Percentiles rank a stretch among this genome's conserved stretches.
Evolutionary conservation across 257 asterid genomes (phyloP).

Genomic region (Fraxinus anomala): DNA sequence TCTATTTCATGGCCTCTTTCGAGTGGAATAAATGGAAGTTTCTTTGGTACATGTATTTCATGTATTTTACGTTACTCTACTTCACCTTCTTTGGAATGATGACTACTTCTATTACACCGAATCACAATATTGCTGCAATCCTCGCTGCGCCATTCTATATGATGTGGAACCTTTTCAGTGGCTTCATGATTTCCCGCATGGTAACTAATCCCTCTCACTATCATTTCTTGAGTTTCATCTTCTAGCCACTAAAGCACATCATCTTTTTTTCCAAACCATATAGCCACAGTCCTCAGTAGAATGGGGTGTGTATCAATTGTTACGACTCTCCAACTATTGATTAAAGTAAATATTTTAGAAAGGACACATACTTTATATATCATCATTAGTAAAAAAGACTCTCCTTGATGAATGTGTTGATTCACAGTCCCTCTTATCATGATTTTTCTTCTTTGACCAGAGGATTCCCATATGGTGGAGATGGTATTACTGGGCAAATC

Average conservation of each 20-base stretch:
- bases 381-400: background rate
- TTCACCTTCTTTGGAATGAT: conserved; percentile 92
- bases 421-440: background rate
- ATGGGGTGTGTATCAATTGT: too few species aligned
- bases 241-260: too few species aligned
- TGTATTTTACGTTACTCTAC: conserved; percentile 75
- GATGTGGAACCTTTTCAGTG: conserved; percentile 89
- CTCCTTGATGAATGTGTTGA: background rate
- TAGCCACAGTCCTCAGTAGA: too few species aligned
- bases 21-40: conserved; percentile 72
- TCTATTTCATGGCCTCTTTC: conserved; percentile 81
- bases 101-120: conserved; percentile 76
- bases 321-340: background rate
- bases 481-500: conserved; percentile 95
- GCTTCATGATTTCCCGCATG: conserved; percentile 72
- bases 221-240: background rate
- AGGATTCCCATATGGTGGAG: conserved; percentile 96
- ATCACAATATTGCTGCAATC: conserved; percentile 71
- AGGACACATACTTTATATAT: too few species aligned
- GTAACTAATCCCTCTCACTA: conserved; percentile 29
- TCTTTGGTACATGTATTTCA: conserved; percentile 71
- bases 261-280: too few species aligned
- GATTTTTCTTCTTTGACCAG: conserved; percentile 33
- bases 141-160: conserved; percentile 75
- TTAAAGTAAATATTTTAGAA: too few species aligned